A percentile compares a stretch with the other conserved stretches of the same genome.
phyloP scores from a whole-genome alignment of 345 rosid genomes.

The Dovyalis caffra region DNA sequence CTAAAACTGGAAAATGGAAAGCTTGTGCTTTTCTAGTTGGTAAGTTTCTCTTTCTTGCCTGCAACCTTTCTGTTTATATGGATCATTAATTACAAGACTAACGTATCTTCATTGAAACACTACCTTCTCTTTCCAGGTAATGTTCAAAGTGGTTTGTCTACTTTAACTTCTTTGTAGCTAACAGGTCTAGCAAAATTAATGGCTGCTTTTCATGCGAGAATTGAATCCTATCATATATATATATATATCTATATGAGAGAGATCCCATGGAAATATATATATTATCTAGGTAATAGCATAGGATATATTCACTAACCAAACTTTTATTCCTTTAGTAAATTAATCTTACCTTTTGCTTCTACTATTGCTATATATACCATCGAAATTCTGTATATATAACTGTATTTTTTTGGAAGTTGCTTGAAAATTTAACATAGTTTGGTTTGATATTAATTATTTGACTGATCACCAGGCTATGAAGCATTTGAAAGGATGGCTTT shows the following conservation, averaged over 20 bases:
- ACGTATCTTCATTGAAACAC: not conserved
- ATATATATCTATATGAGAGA: no score
- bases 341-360: no score
- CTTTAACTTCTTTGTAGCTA: no score
- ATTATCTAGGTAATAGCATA: no score
- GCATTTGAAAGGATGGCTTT: constrained; percentile 97
- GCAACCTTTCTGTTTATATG: not conserved
- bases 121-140: not conserved
- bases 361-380: no score
- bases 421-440: not conserved
- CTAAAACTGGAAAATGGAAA: constrained; percentile 80
- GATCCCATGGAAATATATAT: no score
- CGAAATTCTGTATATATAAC: not conserved
- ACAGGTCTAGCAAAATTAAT: no score
- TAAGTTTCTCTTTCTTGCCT: constrained; percentile 13
- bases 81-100: not conserved
- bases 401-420: not conserved
- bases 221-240: no score
- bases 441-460: not conserved
- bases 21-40: constrained; percentile 92
- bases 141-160: no score
- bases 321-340: no score
- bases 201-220: no score
- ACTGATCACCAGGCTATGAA: constrained; percentile 71
- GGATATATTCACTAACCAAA: no score